Evolutionary conservation across 1,139 yeast genomes (phyloP).

Genomic region (Yamadazyma atmosphaerica): DNA sequence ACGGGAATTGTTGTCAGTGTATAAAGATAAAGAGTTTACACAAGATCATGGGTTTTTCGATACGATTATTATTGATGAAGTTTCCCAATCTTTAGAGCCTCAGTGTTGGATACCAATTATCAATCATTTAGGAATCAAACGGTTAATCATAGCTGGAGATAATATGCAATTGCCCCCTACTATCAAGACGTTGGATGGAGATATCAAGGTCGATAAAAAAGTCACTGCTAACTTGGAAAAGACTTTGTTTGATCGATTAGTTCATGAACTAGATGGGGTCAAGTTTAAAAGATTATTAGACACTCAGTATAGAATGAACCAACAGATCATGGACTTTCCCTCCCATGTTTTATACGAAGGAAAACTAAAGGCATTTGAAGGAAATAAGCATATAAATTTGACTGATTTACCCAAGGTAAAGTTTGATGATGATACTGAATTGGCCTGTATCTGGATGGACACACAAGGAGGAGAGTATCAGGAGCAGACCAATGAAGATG

Average conservation of each 20-base stretch:
- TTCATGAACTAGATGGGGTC: conserved; percentile 52
- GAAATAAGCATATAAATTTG: conserved; percentile 55
- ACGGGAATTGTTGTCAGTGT: conserved; percentile 56
- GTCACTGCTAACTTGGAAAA: conserved; percentile 46
- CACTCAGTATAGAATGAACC: conserved; percentile 87
- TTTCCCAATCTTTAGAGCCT: conserved; percentile 90
- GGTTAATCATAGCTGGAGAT: conserved; percentile 80
- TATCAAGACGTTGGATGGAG: conserved; percentile 46
- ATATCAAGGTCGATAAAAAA: conserved; percentile 26
- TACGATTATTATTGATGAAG: conserved; percentile 90
- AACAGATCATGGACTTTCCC: conserved; percentile 75
- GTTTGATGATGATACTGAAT: conserved; percentile 34
- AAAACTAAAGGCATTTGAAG: conserved; percentile 58
- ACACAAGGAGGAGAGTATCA: conserved; percentile 89
- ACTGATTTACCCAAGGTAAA: conserved; percentile 42
- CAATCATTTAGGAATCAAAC: conserved; percentile 56
- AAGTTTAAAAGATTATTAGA: conserved; percentile 55
- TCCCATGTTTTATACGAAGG: conserved; percentile 66
- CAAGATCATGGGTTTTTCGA: conserved; percentile 55
- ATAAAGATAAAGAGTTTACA: conserved; percentile 24
- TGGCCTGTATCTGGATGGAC: conserved; percentile 71
- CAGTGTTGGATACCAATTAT: conserved; percentile 97
- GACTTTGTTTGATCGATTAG: conserved; percentile 80
- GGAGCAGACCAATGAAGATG: conserved; percentile 49
- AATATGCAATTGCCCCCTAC: conserved; percentile 87